phyloP scores from a whole-genome alignment of 2,329 filamentous ascomycete genomes.

The Sclerotinia spermophila region DNA sequence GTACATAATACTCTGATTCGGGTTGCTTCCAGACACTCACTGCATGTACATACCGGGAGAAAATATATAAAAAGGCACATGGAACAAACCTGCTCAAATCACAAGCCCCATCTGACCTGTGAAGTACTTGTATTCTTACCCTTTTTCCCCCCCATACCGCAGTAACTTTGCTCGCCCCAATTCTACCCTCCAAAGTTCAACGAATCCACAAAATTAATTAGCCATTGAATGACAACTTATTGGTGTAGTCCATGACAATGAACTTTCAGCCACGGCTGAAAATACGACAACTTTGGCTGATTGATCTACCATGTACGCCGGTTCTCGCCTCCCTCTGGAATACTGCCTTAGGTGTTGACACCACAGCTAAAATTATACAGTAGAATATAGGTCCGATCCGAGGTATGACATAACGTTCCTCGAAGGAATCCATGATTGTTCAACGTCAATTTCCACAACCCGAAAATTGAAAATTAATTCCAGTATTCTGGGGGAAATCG shows the following conservation, averaged over 20 bases:
- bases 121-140: background rate
- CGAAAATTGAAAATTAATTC: background rate
- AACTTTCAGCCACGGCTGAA: constrained; percentile 15
- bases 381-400: no score
- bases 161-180: background rate
- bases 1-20: background rate
- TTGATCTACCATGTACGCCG: background rate
- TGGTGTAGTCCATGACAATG: constrained; percentile 6
- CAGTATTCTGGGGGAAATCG: background rate
- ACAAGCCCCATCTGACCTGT: no score
- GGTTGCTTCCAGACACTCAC: background rate
- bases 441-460: background rate
- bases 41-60: background rate
- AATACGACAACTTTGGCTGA: constrained; percentile 11
- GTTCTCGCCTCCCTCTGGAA: background rate
- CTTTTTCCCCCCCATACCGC: no score
- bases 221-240: background rate
- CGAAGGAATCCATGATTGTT: background rate
- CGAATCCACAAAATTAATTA: background rate
- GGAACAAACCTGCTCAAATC: background rate
- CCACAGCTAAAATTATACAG: background rate
- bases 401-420: constrained; percentile 17
- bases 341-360: constrained; percentile 7
- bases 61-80: background rate
- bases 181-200: background rate